Base-by-base conservation (phyloP, 2,329 filamentous ascomycete species). In the Ascochyta clinopodiicola region DNA sequence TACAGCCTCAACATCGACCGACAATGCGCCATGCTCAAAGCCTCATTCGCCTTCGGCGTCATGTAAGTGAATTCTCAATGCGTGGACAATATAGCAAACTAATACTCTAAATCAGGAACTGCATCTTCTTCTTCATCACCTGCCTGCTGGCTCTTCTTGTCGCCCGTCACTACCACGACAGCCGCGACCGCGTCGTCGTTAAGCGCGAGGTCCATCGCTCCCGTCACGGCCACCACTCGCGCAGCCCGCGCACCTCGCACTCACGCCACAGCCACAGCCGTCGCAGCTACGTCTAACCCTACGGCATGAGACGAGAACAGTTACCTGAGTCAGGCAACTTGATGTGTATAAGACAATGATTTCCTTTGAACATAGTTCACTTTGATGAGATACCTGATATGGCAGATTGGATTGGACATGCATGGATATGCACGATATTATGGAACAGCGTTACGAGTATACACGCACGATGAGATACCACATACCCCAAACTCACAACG, bases 21-120 rank as follows among this genome's bases (percentile, higher is more conserved):
- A 82, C 86, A 86, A 5, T 98, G 94, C 78, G 85, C 89, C 44
- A 95, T 97, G 91, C 85, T 96, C 70, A 98, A 97, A 84, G 89
- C 93, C 1, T 84, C 82, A 63, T 98, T 92, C 78, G 94, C 92
- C 2, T 88, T 97, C 64, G 92, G 86, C 44, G 97, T 98, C 75
- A 96, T 97, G 77, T 94, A 75, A 78, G 79, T 64, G 9, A 10
- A 5, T 12, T 22, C 17, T 17, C 15, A 35, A 35, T n/a, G 32
- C 6, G 3, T 17, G 8, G 6, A 6, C 6, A 6, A 35, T 6
- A 2, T 9, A 17, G n/a, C 49, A 56, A 15, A 22, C 63, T 71
- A 77, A 78, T 52, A 1, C 29, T 8, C 5, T 0, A 8, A 13
- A 13, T 3, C 38, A 75, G 72, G 70, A 73, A 75, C 67, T 70